Base-by-base conservation (phyloP, 2,329 filamentous ascomycete genomes). In the Paraconiothyrium sp. region DNA sequence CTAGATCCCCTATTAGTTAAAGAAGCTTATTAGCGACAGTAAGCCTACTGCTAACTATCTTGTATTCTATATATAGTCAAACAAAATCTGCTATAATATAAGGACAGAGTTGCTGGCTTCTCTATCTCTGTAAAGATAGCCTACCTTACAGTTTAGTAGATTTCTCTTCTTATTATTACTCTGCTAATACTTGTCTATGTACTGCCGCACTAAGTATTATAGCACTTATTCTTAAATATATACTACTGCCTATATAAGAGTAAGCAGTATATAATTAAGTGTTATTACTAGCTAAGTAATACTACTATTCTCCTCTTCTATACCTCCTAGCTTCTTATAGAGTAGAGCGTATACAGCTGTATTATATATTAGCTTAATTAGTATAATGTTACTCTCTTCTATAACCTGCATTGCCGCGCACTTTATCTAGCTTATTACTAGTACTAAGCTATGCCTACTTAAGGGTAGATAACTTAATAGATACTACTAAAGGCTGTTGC, bases 181-280 rank as follows among this genome's bases (percentile, higher is more conserved):
- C 51, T 74, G 58, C 4, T 64, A 67, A 60, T 83, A 80, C 3
- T 79, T 63, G 0, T 71, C 61, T 1, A 85, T 65, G 61, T 86
- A 85, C 49, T 58, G 41, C 9, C 11, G 22, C 32, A 70, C 61
- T 1, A 68, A 66, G 30, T 6, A 64, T 32, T 50, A 57, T 2
- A 65, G 66, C 16, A 59, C 62, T 61, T 62, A 46, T 11, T 66
- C 39, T 2, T n/a, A 44, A 51, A 80, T 79, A 55, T 76, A 78
- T 10, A 72, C 65, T 4, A 72, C 70, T n/a, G 77, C 76, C 51
- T 79, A 75, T 3, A 69, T 57, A 1, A 79, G 68, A 1, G 77
- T 76, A 22, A 79, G 74, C 9, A 76, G 78, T 58, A 78, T 74
- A 54, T 57, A 66, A 0, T 77, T 75, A 0, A 80, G 73, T 16